These are phyloP conservation scores for Penicillium decumbens DNA, from an alignment of 2,329 filamentous ascomycete species.

Conservation along the genomic window DNA sequence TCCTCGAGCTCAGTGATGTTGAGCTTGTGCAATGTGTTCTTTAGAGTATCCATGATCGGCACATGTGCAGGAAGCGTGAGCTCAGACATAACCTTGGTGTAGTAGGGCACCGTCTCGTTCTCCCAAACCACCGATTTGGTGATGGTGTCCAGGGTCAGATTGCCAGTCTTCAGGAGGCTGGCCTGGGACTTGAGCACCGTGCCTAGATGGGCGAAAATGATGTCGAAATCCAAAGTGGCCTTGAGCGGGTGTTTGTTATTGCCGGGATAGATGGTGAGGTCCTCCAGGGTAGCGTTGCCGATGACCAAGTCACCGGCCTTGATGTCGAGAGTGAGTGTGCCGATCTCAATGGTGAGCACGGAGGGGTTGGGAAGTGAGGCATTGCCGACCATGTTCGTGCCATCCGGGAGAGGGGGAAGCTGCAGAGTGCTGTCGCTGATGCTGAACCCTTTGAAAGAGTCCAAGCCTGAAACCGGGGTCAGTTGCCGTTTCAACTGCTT, in stretches of 20 bases:
- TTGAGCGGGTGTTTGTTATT: constrained; percentile 49
- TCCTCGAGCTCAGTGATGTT: constrained; percentile 15
- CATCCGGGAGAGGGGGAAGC: constrained; percentile 39
- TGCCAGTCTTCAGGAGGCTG: constrained; percentile 24
- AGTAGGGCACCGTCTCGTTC: constrained; percentile 32
- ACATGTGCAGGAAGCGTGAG: constrained; percentile 30
- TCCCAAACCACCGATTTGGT: constrained; percentile 29
- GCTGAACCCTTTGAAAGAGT: constrained; percentile 49
- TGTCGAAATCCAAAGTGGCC: constrained; percentile 45
- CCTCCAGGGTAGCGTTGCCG: constrained; percentile 48
- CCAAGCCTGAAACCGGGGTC: constrained; percentile 42
- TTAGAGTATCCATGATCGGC: constrained; percentile 23
- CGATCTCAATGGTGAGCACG: constrained; percentile 52
- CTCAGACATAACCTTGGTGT: constrained; percentile 31
- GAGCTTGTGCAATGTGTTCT: constrained; percentile 29
- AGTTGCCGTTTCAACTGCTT: constrained; percentile 2
- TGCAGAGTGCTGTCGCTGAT: constrained; percentile 47
- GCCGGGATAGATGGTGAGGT: constrained; percentile 52
- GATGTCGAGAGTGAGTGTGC: constrained; percentile 52
- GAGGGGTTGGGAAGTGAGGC: constrained; percentile 56
- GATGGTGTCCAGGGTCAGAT: constrained; percentile 26
- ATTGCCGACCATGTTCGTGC: constrained; percentile 52
- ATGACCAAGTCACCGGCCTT: constrained; percentile 46
- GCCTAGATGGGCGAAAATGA: constrained; percentile 29
- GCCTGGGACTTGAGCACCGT: constrained; percentile 25